Percentiles rank a stretch among this genome's conserved stretches.
These are phyloP conservation scores for Metschnikowia reukaufii DNA, from an alignment of 805 yeast genomes.

Conservation along the genomic window DNA sequence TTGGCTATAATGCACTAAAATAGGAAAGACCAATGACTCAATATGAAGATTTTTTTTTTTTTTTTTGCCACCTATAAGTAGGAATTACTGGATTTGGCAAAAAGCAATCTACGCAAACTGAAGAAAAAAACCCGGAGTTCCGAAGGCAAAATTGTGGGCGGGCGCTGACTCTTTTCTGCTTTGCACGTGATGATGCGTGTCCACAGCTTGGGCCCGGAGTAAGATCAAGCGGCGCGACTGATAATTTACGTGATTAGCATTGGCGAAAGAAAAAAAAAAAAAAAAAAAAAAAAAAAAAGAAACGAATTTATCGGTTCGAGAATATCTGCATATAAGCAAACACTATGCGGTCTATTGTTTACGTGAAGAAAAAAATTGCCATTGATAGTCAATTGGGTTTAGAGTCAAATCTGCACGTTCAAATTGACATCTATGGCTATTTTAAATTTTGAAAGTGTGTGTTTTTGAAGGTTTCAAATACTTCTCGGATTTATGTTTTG, in stretches of 20 bases:
- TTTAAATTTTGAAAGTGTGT: not conserved
- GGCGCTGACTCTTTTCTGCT: not conserved
- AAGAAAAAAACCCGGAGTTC: not conserved
- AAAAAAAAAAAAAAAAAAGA: conserved; percentile 1
- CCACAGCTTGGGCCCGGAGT: not conserved
- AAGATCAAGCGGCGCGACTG: conserved; percentile 1
- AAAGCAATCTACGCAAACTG: not conserved
- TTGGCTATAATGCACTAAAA: not conserved
- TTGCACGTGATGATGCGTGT: conserved; percentile 4
- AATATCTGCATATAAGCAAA: conserved; percentile 5
- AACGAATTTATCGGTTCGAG: conserved; percentile 5
- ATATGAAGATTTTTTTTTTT: not conserved
- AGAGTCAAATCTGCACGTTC: too few species aligned
- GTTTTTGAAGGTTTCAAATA: not conserved
- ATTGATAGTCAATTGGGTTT: conserved; percentile 2
- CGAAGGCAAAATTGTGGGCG: not conserved
- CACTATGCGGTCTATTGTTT: conserved; percentile 1
- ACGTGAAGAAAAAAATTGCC: not conserved
- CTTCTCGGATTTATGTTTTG: conserved; percentile 1
- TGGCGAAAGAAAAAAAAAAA: conserved; percentile 4
- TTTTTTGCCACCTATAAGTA: not conserved
- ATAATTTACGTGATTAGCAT: conserved; percentile 1
- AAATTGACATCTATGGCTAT: too few species aligned
- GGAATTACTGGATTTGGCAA: not conserved
- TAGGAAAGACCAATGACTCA: not conserved